Conservation (phyloP, 345 rosid genomes). For the Pistacia integerrima region DNA sequence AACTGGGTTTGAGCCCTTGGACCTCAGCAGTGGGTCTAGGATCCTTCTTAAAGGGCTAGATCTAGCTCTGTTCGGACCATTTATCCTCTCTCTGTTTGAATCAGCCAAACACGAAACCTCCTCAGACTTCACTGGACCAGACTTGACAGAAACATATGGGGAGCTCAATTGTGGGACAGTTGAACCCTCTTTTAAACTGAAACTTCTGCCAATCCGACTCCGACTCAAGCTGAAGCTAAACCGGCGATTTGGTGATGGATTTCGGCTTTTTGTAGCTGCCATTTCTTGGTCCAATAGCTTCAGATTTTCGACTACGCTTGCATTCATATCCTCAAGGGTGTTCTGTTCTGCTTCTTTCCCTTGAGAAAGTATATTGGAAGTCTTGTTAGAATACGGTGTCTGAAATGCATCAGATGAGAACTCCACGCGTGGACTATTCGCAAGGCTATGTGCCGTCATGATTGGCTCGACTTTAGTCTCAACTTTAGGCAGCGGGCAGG, state of each 20-base stretch:
- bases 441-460: slow-evolving; percentile 20
- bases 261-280: slow-evolving; percentile 47
- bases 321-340: slow-evolving; percentile 21
- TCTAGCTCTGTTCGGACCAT: slow-evolving; percentile 43
- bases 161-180: slow-evolving; percentile 47
- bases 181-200: slow-evolving; percentile 70
- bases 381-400: slow-evolving; percentile 12
- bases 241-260: slow-evolving; percentile 60
- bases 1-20: slow-evolving; percentile 36
- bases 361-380: slow-evolving; percentile 19
- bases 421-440: slow-evolving; percentile 24
- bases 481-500: slow-evolving; percentile 50
- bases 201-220: slow-evolving; percentile 69
- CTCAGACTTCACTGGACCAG: slow-evolving; percentile 55
- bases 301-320: slow-evolving; percentile 35
- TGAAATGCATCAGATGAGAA: slow-evolving; percentile 33
- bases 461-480: slow-evolving; percentile 32
- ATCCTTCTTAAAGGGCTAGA: slow-evolving; percentile 79
- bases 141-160: slow-evolving; percentile 45
- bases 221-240: slow-evolving; percentile 81
- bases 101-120: slow-evolving; percentile 36
- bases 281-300: slow-evolving; percentile 47
- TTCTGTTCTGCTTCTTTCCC: slow-evolving; percentile 27
- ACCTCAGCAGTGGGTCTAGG: slow-evolving; percentile 67
- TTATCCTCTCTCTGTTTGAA: slow-evolving; percentile 42